These are phyloP conservation scores for Musa itinerans DNA, from an alignment of 176 grass and related monocot genomes.

Conservation along the genomic window DNA sequence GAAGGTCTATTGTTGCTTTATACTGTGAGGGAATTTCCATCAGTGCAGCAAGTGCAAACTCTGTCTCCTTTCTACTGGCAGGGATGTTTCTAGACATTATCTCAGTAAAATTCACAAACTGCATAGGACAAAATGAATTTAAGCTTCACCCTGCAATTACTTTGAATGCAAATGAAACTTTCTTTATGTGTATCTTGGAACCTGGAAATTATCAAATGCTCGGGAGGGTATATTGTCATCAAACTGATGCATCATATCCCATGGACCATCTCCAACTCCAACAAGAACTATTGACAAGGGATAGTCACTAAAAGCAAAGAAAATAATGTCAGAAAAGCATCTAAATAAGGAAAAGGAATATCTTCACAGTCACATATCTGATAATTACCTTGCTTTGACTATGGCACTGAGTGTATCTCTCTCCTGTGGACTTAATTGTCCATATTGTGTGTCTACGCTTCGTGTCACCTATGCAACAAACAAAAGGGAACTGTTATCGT, in stretches of 20 bases:
- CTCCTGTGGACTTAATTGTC: conserved; percentile 87
- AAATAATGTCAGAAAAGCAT: neutral
- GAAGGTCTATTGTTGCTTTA: conserved; percentile 90
- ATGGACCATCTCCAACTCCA: conserved; percentile 93
- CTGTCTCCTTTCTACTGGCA: conserved; percentile 72
- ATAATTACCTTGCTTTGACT: conserved; percentile 82
- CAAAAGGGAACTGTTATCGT: neutral
- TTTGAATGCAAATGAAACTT: neutral
- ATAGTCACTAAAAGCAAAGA: conserved; percentile 38
- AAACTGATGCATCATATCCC: conserved; percentile 99
- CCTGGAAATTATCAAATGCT: conserved; percentile 98
- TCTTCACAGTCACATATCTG: neutral
- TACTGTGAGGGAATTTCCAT: conserved; percentile 96
- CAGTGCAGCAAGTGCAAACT: conserved; percentile 82
- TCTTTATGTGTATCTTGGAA: conserved; percentile 12
- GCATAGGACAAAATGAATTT: conserved; percentile 20
- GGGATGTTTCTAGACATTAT: conserved; percentile 92
- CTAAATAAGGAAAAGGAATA: too few relatives aligned
- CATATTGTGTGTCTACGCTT: conserved; percentile 84
- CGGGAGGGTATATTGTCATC: conserved; percentile 95
- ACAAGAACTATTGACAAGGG: conserved; percentile 96
- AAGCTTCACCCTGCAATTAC: neutral
- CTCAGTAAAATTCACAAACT: conserved; percentile 99
- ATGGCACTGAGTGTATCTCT: conserved; percentile 79
- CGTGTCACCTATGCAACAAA: conserved; percentile 54